phyloP scores from a whole-genome alignment of 2,329 filamentous ascomycete genomes.

The Aureobasidium sp. region DNA sequence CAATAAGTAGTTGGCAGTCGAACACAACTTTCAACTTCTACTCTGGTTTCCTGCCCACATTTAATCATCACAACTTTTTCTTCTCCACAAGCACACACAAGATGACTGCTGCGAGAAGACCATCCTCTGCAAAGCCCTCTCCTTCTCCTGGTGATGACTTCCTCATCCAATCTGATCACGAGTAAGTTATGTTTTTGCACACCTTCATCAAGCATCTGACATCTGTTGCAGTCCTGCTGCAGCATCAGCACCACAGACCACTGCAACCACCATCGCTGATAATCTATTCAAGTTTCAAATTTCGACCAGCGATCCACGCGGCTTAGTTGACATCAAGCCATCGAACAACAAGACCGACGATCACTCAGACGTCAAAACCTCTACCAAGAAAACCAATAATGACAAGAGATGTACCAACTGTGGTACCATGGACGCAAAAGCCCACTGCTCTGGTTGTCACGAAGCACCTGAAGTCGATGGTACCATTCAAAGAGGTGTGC shows the following conservation, averaged over 20 bases:
- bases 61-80: neutral
- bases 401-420: neutral
- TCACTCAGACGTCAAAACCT: neutral
- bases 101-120: neutral
- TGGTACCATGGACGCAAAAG: neutral
- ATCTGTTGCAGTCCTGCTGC: neutral
- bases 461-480: neutral
- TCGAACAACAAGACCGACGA: neutral
- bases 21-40: neutral
- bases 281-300: neutral
- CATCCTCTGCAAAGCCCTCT: neutral
- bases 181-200: neutral
- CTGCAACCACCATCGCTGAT: neutral
- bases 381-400: neutral
- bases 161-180: neutral
- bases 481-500: neutral
- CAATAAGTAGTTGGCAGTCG: neutral
- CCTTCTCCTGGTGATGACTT: neutral
- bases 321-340: neutral
- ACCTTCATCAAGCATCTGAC: neutral
- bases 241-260: neutral
- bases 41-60: neutral
- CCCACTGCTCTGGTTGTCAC: neutral
- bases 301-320: neutral
- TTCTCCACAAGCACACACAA: neutral